Evolutionary conservation across 1,139 yeast genomes (phyloP).

Genomic region (Kluyveromyces sp.): DNA sequence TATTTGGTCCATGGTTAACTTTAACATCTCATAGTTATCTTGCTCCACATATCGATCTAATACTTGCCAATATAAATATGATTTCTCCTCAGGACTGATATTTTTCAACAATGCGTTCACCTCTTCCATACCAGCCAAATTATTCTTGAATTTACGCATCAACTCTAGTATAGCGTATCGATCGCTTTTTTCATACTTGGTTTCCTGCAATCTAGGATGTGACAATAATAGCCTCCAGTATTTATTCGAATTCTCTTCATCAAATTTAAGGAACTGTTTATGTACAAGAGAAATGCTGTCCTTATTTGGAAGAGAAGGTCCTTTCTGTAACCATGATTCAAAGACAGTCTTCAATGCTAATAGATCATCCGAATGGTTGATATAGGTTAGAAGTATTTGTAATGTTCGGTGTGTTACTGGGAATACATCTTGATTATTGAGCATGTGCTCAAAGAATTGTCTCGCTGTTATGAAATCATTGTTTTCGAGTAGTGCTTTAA

Average conservation of each 20-base stretch:
- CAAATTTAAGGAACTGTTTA: constrained; percentile 7
- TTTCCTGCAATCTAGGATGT: constrained; percentile 6
- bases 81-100: constrained; percentile 6
- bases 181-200: constrained; percentile 14
- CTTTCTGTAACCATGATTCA: constrained; percentile 18
- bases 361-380: constrained; percentile 16
- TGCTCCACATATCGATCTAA: constrained; percentile 13
- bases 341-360: constrained; percentile 17
- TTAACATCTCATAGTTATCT: constrained; percentile 14
- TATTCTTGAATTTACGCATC: constrained; percentile 3
- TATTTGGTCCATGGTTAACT: constrained; percentile 9
- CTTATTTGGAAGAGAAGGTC: constrained; percentile 2
- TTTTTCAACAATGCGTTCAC: constrained; percentile 5
- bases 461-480: constrained; percentile 25
- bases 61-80: constrained; percentile 11
- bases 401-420: constrained; percentile 17
- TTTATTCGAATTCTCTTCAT: constrained; percentile 1
- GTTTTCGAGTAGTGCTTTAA: constrained; percentile 23
- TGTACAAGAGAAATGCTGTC: constrained; percentile 9
- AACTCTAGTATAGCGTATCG: constrained; percentile 11
- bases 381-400: constrained; percentile 12
- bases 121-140: not conserved
- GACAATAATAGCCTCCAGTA: constrained; percentile 3
- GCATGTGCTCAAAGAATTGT: constrained; percentile 25
- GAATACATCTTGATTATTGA: constrained; percentile 24